phyloP scores from a whole-genome alignment of 352 stramenopile species.

The Halophytophthora batemanensis region DNA sequence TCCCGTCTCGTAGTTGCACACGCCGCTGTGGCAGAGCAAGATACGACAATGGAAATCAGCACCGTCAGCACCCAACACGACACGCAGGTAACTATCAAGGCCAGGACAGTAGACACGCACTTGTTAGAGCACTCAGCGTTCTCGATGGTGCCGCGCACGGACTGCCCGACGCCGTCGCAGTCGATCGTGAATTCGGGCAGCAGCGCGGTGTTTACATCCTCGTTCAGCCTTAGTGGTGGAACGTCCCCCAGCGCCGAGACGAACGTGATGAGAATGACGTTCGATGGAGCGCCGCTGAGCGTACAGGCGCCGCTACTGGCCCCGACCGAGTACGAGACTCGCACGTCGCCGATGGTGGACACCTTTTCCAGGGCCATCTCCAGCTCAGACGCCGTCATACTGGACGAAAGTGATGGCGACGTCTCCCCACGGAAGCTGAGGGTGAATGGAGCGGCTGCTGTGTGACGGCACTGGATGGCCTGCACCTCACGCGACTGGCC shows the following conservation, averaged over 20 bases:
- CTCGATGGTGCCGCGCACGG: constrained; percentile 60
- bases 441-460: constrained; percentile 41
- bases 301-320: constrained; percentile 45
- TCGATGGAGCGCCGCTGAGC: constrained; percentile 24
- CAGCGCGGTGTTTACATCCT: constrained; percentile 24
- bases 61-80: not conserved
- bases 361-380: constrained; percentile 42
- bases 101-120: constrained; percentile 21
- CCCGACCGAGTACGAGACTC: constrained; percentile 54
- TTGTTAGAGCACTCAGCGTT: constrained; percentile 76
- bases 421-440: constrained; percentile 58
- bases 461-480: constrained; percentile 50
- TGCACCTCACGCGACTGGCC: constrained; percentile 62
- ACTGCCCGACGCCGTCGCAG: constrained; percentile 47
- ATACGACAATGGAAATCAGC: not conserved
- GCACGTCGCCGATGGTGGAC: constrained; percentile 31
- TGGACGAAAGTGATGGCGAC: constrained; percentile 38
- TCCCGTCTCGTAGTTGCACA: constrained; percentile 57
- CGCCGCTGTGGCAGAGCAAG: constrained; percentile 28
- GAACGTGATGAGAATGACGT: constrained; percentile 67
- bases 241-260: constrained; percentile 52
- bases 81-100: not conserved
- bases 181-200: constrained; percentile 53
- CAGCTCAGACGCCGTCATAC: constrained; percentile 29
- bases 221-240: constrained; percentile 40